A percentile compares a stretch with the other conserved stretches of the same genome.
Evolutionary conservation across 371 early-diverging fungal species (phyloP).

Genomic region (Coemansia sp.): DNA sequence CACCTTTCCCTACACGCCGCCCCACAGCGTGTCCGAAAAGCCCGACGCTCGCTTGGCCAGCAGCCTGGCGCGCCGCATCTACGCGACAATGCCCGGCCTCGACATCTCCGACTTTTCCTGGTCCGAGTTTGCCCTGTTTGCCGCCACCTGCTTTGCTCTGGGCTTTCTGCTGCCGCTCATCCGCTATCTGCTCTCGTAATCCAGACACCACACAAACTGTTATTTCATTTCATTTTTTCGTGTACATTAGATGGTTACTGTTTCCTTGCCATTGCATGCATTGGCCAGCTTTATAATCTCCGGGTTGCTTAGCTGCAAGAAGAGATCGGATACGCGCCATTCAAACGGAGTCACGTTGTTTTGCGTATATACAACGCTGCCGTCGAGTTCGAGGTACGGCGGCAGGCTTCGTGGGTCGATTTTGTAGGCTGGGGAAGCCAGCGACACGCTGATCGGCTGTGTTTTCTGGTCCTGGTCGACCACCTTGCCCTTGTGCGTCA

Average conservation of each 20-base stretch:
- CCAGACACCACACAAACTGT: too few relatives aligned
- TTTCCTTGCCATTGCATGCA: too few relatives aligned
- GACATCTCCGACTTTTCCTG: conserved; percentile 45
- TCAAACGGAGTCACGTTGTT: neutral
- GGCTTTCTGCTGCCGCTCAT: conserved; percentile 39
- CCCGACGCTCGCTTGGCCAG: conserved; percentile 14
- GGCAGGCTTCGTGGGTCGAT: too few relatives aligned
- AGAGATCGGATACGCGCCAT: conserved; percentile 1
- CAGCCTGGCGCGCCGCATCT: conserved; percentile 33
- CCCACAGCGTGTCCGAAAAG: conserved; percentile 13
- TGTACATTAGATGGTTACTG: conserved; percentile 3
- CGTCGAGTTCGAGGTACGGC: too few relatives aligned
- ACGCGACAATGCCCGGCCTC: conserved; percentile 32
- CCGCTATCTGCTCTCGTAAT: conserved; percentile 16
- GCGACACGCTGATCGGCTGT: conserved; percentile 24
- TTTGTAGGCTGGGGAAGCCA: conserved; percentile 19
- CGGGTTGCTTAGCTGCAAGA: neutral
- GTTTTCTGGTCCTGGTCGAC: conserved; percentile 21
- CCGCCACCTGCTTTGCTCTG: conserved; percentile 25
- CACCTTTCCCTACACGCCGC: neutral
- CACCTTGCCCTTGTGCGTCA: conserved; percentile 5
- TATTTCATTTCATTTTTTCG: neutral
- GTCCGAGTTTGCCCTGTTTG: conserved; percentile 45
- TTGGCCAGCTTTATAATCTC: too few relatives aligned
- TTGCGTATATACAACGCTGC: neutral